Percentiles rank a stretch among this genome's conserved stretches.
Conservation (phyloP, 257 asterid genomes). For the Asclepias syriaca region DNA sequence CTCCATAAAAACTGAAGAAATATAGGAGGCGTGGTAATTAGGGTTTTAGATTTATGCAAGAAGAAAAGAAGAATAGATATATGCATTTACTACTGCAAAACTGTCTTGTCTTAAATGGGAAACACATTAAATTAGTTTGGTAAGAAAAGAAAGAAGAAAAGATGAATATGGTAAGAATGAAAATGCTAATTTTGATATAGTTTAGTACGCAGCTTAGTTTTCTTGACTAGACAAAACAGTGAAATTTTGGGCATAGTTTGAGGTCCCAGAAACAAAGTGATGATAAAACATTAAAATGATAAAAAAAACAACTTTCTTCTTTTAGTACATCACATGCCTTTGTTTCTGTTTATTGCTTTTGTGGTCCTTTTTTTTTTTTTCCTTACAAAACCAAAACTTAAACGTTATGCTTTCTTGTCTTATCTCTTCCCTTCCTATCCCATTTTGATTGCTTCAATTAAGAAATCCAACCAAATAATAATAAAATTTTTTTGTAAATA, state of each 20-base stretch:
- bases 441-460: conserved; percentile 14
- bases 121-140: not conserved
- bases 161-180: not conserved
- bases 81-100: not conserved
- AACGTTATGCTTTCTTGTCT: conserved; percentile 10
- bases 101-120: not conserved
- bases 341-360: not conserved
- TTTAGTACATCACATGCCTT: conserved; percentile 12
- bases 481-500: no score
- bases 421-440: not conserved
- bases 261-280: not conserved
- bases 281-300: not conserved
- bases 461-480: not conserved
- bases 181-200: not conserved
- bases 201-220: not conserved
- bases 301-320: not conserved
- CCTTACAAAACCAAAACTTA: not conserved
- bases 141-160: not conserved
- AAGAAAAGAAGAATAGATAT: not conserved
- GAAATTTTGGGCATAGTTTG: not conserved
- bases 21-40: no score
- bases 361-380: conserved; percentile 6
- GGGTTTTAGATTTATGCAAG: no score
- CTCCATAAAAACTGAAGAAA: no score
- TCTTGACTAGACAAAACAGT: not conserved